phyloP scores from a whole-genome alignment of 2,329 filamentous ascomycete species.

The Colletotrichum gigasporum region DNA sequence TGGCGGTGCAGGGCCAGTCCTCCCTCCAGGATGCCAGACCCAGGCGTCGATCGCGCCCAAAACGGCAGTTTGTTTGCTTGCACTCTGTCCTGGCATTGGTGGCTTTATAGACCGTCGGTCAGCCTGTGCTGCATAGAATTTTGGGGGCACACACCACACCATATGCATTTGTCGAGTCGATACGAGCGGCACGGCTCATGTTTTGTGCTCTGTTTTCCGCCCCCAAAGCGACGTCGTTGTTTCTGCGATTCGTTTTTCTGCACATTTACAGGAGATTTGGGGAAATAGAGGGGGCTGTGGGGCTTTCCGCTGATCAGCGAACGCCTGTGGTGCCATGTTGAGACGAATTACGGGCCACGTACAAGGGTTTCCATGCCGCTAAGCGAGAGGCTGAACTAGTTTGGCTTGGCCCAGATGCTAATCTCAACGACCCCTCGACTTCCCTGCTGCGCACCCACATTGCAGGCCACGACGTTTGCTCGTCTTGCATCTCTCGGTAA shows the following conservation, averaged over 20 bases:
- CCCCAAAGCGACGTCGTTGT: background rate
- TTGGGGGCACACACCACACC: background rate
- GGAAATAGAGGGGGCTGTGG: background rate
- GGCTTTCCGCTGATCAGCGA: background rate
- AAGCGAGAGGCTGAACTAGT: constrained; percentile 23
- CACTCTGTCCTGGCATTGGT: constrained; percentile 12
- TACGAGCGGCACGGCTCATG: background rate
- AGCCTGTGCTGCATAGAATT: constrained; percentile 9
- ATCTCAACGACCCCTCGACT: constrained; percentile 26
- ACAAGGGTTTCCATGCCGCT: background rate
- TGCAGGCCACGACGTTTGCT: constrained; percentile 11
- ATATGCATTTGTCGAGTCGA: background rate
- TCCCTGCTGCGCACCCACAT: background rate
- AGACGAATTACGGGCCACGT: background rate
- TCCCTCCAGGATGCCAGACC: background rate
- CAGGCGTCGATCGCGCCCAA: constrained; percentile 10
- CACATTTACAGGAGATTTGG: background rate
- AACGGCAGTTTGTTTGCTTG: constrained; percentile 18
- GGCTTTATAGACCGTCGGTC: constrained; percentile 7
- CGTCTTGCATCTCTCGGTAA: constrained; percentile 21
- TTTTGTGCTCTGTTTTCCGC: background rate
- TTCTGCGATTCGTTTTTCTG: background rate
- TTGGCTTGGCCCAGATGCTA: constrained; percentile 22
- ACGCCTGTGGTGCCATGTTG: background rate
- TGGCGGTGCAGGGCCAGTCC: background rate